Conservation (phyloP, 768 basidiomycete species). For the Russula emetica region DNA sequence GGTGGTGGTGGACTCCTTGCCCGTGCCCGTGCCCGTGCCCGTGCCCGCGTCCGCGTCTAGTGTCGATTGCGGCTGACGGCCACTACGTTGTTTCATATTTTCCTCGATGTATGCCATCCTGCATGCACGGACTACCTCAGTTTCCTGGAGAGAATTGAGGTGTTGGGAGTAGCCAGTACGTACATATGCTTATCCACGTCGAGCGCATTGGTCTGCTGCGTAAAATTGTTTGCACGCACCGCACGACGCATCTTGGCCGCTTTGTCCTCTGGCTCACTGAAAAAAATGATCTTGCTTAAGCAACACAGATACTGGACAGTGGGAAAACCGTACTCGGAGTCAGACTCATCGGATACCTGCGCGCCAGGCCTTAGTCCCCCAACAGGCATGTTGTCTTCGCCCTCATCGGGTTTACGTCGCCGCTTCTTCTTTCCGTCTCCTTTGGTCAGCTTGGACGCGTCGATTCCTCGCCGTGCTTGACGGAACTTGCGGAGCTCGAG, state of each 20-base stretch:
- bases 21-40: slow-evolving; percentile 24
- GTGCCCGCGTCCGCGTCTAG: neutral
- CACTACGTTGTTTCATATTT: slow-evolving; percentile 75
- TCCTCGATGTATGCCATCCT: slow-evolving; percentile 99
- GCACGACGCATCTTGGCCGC: slow-evolving; percentile 68
- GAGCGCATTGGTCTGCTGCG: slow-evolving; percentile 90
- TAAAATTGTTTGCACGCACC: slow-evolving; percentile 88
- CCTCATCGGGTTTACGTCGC: slow-evolving; percentile 47
- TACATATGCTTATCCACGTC: slow-evolving; percentile 99
- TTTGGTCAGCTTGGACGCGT: slow-evolving; percentile 74
- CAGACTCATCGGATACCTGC: slow-evolving; percentile 34
- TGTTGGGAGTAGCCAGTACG: slow-evolving; percentile 32
- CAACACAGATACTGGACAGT: too few species aligned
- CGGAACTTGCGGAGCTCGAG: slow-evolving; percentile 78
- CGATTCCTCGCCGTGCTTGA: slow-evolving; percentile 75
- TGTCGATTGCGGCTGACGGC: slow-evolving; percentile 39
- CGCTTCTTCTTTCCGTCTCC: slow-evolving; percentile 76
- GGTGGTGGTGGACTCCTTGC: neutral
- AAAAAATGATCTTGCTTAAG: too few species aligned
- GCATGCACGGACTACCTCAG: slow-evolving; percentile 32
- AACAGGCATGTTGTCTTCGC: slow-evolving; percentile 41
- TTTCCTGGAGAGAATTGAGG: neutral
- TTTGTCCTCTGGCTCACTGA: slow-evolving; percentile 59
- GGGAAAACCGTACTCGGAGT: slow-evolving; percentile 55
- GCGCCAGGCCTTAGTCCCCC: slow-evolving; percentile 58